These are phyloP conservation scores for Diaporthe sp. DNA, from an alignment of 2,329 filamentous ascomycete species.

Conservation along the genomic window DNA sequence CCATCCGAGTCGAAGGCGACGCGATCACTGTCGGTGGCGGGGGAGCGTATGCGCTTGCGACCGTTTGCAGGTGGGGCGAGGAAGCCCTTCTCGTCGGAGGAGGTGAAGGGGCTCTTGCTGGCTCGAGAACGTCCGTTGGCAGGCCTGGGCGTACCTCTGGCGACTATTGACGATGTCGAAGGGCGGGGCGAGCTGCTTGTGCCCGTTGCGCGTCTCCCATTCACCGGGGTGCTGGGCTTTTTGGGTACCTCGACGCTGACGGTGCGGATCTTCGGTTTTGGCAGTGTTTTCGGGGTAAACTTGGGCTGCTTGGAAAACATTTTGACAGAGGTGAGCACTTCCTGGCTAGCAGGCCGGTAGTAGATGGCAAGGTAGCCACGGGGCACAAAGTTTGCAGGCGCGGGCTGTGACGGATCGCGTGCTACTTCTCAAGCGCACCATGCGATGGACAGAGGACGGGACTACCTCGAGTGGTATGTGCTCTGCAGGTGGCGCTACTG, in stretches of 20 bases:
- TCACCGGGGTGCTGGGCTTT: conserved; percentile 31
- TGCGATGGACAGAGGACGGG: neutral
- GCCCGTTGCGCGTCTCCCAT: conserved; percentile 13
- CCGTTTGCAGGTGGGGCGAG: conserved; percentile 28
- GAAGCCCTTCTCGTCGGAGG: conserved; percentile 29
- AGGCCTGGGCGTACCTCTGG: conserved; percentile 18
- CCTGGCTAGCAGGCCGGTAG: conserved; percentile 8
- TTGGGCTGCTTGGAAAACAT: conserved; percentile 34
- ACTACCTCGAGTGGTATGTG: neutral
- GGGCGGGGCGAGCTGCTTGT: conserved; percentile 27
- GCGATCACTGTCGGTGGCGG: conserved; percentile 54
- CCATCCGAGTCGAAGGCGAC: conserved; percentile 63
- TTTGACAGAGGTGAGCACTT: neutral
- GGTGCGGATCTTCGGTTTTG: conserved; percentile 33
- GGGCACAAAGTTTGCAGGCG: neutral
- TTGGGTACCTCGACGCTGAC: conserved; percentile 29
- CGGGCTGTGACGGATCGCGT: conserved; percentile 15
- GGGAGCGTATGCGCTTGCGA: conserved; percentile 47
- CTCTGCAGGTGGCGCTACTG: neutral
- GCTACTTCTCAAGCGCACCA: conserved; percentile 11
- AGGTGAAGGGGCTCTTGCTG: conserved; percentile 34
- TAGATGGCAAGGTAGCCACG: neutral
- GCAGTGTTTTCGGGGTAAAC: conserved; percentile 30
- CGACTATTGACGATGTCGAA: conserved; percentile 1
- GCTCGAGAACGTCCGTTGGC: conserved; percentile 21